Base-by-base conservation (phyloP, 768 basidiomycete genomes). In the Lentinula raphanica region DNA sequence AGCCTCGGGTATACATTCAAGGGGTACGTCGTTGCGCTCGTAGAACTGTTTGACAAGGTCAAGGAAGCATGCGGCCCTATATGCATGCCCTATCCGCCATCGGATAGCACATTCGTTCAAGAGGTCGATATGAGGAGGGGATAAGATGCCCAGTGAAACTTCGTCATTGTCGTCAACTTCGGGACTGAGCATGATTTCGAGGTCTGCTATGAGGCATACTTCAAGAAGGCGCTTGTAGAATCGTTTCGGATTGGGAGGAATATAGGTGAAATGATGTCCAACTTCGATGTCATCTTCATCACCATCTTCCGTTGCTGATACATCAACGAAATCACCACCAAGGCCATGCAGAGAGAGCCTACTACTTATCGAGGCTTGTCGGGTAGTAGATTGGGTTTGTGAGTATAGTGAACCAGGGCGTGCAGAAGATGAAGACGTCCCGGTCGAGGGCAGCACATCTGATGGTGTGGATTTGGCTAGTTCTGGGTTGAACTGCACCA, bases 161-260 rank as follows among this genome's bases (percentile, higher is more conserved):
- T 98, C 94, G 63, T 98, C 92, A 64, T 92, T 90, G 63, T 94
- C 92, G 46, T 93, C 88, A n/a, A 98, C 87, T 58, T 90, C 89
- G 4, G 92, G 89, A 46, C 88, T 88, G 49, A 89, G 79, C 90
- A 99, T 93, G 36, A 86, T 82, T 66, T 93, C 92, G 58, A 98
- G 76, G 69, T 99, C 97, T 27, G 82, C 79, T 25, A 87, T 78
- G 46, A 99, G 82, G 67, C 94, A 94, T 56, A 82, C 77, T 68
- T 92, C 87, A 28, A 97, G 79, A 15, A 98, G 79, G 11, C 90
- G 84, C 62, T 85, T 85, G 77, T 96, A 99, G 69, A 82, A 92
- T 65, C 83, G 85, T 71, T 83, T 85, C 6, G 95, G 90, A 67
- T 90, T 91, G 15, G 92, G 86, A 3, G 95, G 95, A 60, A 98